Base-by-base conservation (phyloP, 1,284 basidiomycete genomes). In the Sporisorium graminicola region DNA sequence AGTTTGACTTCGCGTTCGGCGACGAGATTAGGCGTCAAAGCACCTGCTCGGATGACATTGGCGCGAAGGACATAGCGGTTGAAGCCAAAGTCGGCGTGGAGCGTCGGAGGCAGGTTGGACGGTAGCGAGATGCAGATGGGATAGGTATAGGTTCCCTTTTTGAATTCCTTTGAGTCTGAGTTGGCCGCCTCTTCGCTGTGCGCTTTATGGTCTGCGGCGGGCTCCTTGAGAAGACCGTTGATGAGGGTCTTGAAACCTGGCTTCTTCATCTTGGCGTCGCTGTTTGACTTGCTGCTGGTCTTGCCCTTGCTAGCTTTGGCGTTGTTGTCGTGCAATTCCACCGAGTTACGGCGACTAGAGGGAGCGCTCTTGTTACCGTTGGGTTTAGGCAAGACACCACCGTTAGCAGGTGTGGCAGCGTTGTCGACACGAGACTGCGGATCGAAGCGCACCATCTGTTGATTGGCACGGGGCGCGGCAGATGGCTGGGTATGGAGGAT, bases 121-220 rank as follows among this genome's bases (percentile, higher is more conserved):
- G 95, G 94, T 53, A 99, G 91, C 5, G 91, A 89, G 85, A 98
- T 94, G 20, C 93, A 93, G 80, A 99, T 93, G 1, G 95, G 95
- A 86, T 95, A 99, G 46, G 92, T 94, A 86, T 98, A 98, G 6
- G 91, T 92, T 37, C 94, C 94, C 87, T 93, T 92, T 77, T 92
- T 91, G 86, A 98, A 96, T 86, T 97, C 92, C 80, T 92, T 92
- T 92, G 94, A 98, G 13, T 91, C 90, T 49, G 87, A 86, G 5
- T 70, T 43, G 22, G 46, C 50, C 0, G 64, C 49, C 6, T 75
- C 69, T 33, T 66, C 60, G 1, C 22, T 7, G 13, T 58, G 26
- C 5, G 35, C 27, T 29, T 66, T 73, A 49, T 52, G n/a, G 1
- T 79, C 71, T 1, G 57, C 37, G 3, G 46, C 33, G 31, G 72